Evolutionary conservation across 1,284 basidiomycete species (phyloP).

Genomic region (Cryptococcus amylolentus): DNA sequence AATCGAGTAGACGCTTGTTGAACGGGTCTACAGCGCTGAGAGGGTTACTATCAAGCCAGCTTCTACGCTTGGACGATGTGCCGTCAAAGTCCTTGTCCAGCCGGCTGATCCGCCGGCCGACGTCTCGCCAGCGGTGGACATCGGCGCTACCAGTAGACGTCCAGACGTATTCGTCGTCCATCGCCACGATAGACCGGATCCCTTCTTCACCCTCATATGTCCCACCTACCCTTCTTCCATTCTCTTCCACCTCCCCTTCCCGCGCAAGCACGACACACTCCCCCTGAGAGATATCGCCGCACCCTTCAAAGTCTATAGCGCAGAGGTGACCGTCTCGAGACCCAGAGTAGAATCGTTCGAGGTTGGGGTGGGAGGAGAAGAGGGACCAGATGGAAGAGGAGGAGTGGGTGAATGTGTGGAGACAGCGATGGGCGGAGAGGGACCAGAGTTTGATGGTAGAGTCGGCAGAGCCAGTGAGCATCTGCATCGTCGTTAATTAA

Average conservation of each 20-base stretch:
- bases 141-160: conserved; percentile 79
- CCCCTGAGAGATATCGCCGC: conserved; percentile 75
- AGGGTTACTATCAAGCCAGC: conserved; percentile 7
- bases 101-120: conserved; percentile 50
- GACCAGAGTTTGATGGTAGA: conserved; percentile 80
- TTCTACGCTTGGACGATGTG: conserved; percentile 21
- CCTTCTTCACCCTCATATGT: conserved; percentile 60
- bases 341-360: conserved; percentile 94
- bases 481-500: conserved; percentile 49
- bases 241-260: conserved; percentile 51
- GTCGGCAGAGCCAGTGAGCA: conserved; percentile 85
- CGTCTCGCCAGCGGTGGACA: conserved; percentile 74
- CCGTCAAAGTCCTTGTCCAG: conserved; percentile 57
- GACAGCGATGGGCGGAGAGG: conserved; percentile 76
- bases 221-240: conserved; percentile 10
- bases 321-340: conserved; percentile 86
- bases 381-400: conserved; percentile 94
- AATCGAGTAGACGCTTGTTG: conserved; percentile 25
- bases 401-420: conserved; percentile 96
- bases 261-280: conserved; percentile 82
- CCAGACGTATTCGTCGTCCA: conserved; percentile 87
- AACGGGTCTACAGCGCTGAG: conserved; percentile 10
- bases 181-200: conserved; percentile 75
- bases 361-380: conserved; percentile 76
- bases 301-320: conserved; percentile 81